phyloP scores from a whole-genome alignment of 371 early-diverging fungal species.

The Zopfochytrium polystomum region DNA sequence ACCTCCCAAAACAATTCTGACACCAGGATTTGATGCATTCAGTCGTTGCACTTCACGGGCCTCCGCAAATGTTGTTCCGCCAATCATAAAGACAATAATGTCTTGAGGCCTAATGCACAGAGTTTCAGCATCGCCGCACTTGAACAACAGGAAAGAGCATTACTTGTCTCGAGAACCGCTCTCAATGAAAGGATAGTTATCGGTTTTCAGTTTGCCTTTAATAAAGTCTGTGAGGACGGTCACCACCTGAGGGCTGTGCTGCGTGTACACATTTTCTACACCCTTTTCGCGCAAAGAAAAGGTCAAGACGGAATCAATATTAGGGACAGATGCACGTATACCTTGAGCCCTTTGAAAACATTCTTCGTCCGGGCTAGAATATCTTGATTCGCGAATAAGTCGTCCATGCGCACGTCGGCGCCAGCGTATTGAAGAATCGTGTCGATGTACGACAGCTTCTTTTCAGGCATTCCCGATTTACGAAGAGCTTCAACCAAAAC shows the following conservation, averaged over 20 bases:
- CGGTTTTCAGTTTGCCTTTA: conserved; percentile 76
- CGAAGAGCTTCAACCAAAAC: conserved; percentile 67
- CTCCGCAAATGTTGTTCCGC: conserved; percentile 92
- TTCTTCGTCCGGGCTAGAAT: conserved; percentile 76
- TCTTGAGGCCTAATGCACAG: conserved; percentile 73
- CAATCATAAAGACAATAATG: conserved; percentile 88
- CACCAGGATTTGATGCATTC: conserved; percentile 70
- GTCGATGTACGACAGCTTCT: conserved; percentile 65
- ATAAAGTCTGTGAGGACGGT: conserved; percentile 71
- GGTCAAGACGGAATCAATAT: background rate
- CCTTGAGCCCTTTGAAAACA: conserved; percentile 80
- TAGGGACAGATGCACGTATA: conserved; percentile 17
- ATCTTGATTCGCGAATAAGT: conserved; percentile 79
- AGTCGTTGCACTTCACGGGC: conserved; percentile 76
- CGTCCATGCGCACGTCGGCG: conserved; percentile 78
- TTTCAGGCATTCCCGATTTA: conserved; percentile 65
- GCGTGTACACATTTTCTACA: conserved; percentile 97
- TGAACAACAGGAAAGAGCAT: conserved; percentile 8
- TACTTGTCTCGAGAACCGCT: conserved; percentile 62
- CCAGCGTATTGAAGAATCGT: conserved; percentile 77
- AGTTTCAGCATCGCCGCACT: background rate
- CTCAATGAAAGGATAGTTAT: conserved; percentile 75
- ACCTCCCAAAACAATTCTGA: conserved; percentile 84
- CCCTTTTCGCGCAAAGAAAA: conserved; percentile 57
- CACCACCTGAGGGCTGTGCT: conserved; percentile 83